A percentile compares a stretch with the other conserved stretches of the same genome.
phyloP scores from a whole-genome alignment of 2,329 filamentous ascomycete genomes.

The Pseudocercospora pini-densiflorae region DNA sequence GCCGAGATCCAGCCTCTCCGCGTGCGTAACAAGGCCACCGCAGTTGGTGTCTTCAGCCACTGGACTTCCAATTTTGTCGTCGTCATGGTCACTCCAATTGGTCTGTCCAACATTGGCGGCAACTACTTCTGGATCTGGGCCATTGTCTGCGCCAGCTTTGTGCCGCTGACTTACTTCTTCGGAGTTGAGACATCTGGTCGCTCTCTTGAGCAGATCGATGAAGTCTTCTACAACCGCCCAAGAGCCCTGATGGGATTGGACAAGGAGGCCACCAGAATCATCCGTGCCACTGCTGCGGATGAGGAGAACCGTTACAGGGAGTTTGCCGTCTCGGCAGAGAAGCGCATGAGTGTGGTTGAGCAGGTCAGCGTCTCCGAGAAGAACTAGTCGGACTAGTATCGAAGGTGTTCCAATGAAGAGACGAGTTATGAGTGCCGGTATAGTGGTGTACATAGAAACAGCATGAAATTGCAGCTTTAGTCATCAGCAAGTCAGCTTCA shows the following conservation, averaged over 20 bases:
- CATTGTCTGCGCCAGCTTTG: constrained; percentile 56
- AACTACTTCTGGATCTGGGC: constrained; percentile 62
- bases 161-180: constrained; percentile 51
- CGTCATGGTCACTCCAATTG: constrained; percentile 32
- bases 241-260: constrained; percentile 41
- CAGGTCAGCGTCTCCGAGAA: constrained; percentile 4
- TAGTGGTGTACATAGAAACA: background rate
- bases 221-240: constrained; percentile 41
- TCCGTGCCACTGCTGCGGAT: constrained; percentile 28
- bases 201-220: constrained; percentile 35
- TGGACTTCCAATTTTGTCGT: constrained; percentile 55
- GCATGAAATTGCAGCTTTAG: background rate
- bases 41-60: constrained; percentile 54
- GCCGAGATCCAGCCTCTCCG: constrained; percentile 55
- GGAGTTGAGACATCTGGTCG: constrained; percentile 38
- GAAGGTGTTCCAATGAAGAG: background rate
- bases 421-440: background rate
- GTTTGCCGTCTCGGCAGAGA: constrained; percentile 26
- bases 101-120: constrained; percentile 44
- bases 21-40: constrained; percentile 55
- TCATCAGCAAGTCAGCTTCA: background rate
- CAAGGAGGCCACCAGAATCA: constrained; percentile 31
- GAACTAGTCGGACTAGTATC: background rate
- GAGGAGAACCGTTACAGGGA: constrained; percentile 29
- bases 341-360: constrained; percentile 10